These are phyloP conservation scores for Poronia punctata DNA, from an alignment of 495 filamentous ascomycete species.

Conservation along the genomic window DNA sequence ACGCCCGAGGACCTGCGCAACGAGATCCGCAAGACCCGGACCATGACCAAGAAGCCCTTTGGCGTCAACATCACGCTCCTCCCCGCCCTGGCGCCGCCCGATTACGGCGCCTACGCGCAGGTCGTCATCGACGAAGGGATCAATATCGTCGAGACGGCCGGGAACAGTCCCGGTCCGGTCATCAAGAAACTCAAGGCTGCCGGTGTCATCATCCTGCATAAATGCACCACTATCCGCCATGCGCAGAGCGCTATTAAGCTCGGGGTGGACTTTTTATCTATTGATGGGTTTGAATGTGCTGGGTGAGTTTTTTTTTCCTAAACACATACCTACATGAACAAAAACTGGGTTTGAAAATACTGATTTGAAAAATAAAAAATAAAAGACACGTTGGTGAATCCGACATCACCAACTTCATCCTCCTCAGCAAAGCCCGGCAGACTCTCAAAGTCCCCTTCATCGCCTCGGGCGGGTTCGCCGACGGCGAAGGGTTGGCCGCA, in stretches of 20 bases:
- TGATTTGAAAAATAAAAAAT: conserved; percentile 10
- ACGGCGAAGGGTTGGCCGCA: conserved; percentile 88
- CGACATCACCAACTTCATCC: conserved; percentile 97
- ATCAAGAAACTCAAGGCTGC: conserved; percentile 83
- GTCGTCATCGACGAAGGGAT: conserved; percentile 91
- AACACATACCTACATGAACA: neutral
- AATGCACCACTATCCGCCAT: conserved; percentile 95
- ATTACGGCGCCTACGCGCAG: conserved; percentile 89
- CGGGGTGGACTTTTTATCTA: conserved; percentile 91
- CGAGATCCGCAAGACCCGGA: conserved; percentile 82
- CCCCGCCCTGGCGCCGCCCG: conserved; percentile 78
- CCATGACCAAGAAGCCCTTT: conserved; percentile 84
- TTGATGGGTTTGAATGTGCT: conserved; percentile 97
- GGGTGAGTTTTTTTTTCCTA: conserved; percentile 49
- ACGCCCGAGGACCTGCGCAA: conserved; percentile 86
- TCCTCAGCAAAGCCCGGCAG: conserved; percentile 80
- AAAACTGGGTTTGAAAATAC: neutral
- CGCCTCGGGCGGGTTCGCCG: conserved; percentile 90
- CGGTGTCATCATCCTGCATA: conserved; percentile 77
- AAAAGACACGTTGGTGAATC: conserved; percentile 71
- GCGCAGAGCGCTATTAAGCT: conserved; percentile 88
- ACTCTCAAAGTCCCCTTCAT: conserved; percentile 84
- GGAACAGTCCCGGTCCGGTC: conserved; percentile 87
- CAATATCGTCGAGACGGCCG: conserved; percentile 92
- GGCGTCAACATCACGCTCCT: conserved; percentile 95